phyloP scores from a whole-genome alignment of 2,329 filamentous ascomycete genomes.

The Aspergillus eucalypticola region DNA sequence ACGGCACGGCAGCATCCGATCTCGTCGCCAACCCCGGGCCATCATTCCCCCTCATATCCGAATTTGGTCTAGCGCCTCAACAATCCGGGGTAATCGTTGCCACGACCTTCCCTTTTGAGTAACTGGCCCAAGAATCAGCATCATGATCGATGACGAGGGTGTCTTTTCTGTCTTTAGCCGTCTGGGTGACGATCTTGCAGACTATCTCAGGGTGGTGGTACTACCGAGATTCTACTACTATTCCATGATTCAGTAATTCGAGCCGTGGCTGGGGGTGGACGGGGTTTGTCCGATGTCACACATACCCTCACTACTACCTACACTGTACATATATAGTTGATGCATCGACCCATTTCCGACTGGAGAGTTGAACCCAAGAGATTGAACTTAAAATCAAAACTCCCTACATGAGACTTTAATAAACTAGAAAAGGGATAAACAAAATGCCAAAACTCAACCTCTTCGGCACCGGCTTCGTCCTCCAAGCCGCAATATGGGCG shows the following conservation, averaged over 20 bases:
- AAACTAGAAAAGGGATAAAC: not conserved
- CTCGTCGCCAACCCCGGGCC: no score
- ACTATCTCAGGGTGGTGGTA: no score
- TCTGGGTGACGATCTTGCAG: not conserved
- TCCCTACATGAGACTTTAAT: no score
- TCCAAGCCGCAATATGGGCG: constrained; percentile 24
- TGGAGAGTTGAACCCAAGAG: no score
- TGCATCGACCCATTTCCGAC: not conserved
- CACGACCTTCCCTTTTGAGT: constrained; percentile 14
- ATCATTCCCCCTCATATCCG: not conserved
- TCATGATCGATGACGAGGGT: not conserved
- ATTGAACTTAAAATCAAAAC: no score
- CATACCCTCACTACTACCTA: no score
- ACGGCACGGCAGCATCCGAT: no score
- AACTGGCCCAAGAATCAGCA: not conserved
- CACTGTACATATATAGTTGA: no score
- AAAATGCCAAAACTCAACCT: constrained; percentile 27
- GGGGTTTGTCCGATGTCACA: not conserved
- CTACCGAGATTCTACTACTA: no score
- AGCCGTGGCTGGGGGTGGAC: not conserved
- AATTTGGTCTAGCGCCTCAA: constrained; percentile 7
- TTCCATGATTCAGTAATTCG: no score
- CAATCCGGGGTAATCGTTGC: constrained; percentile 13
- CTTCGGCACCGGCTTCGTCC: constrained; percentile 25
- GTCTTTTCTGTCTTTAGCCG: not conserved